These are phyloP conservation scores for Tuber umbilicatum DNA, from an alignment of 495 filamentous ascomycete genomes.

Conservation along the genomic window DNA sequence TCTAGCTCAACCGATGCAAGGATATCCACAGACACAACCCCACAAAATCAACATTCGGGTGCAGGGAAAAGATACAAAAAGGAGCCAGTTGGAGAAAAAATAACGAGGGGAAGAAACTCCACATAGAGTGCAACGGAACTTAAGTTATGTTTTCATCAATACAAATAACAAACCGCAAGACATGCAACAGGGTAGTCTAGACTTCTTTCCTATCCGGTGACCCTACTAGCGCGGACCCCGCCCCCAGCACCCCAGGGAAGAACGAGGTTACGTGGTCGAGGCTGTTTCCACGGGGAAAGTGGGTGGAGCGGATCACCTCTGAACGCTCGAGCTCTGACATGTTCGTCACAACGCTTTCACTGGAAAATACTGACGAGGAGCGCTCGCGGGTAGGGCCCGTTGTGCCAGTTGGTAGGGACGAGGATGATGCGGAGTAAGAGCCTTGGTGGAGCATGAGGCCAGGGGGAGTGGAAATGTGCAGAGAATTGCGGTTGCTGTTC, in stretches of 20 bases:
- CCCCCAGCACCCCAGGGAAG: not conserved
- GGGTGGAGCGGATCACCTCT: conserved; percentile 21
- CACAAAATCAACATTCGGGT: not conserved
- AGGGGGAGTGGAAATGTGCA: conserved; percentile 32
- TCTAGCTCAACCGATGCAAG: conserved; percentile 2
- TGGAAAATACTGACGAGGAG: conserved; percentile 38
- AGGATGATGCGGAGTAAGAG: conserved; percentile 14
- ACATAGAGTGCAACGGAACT: not conserved
- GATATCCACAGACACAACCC: conserved; percentile 5
- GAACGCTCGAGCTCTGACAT: conserved; percentile 36
- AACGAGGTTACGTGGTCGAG: not conserved
- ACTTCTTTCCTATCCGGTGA: not conserved
- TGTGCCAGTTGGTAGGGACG: not conserved
- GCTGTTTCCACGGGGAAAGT: conserved; percentile 15
- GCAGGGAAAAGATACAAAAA: not conserved
- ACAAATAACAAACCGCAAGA: not conserved
- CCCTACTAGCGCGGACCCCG: not conserved
- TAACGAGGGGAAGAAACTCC: not conserved
- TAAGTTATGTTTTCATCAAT: not conserved
- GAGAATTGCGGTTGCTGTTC: conserved; percentile 29
- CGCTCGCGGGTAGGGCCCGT: conserved; percentile 25
- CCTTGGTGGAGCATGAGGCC: conserved; percentile 28
- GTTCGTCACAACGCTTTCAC: conserved; percentile 39
- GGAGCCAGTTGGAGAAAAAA: not conserved
- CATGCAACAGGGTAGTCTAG: not conserved